Evolutionary conservation across 805 yeast species (phyloP).

Genomic region (Schwanniomyces sp.): DNA sequence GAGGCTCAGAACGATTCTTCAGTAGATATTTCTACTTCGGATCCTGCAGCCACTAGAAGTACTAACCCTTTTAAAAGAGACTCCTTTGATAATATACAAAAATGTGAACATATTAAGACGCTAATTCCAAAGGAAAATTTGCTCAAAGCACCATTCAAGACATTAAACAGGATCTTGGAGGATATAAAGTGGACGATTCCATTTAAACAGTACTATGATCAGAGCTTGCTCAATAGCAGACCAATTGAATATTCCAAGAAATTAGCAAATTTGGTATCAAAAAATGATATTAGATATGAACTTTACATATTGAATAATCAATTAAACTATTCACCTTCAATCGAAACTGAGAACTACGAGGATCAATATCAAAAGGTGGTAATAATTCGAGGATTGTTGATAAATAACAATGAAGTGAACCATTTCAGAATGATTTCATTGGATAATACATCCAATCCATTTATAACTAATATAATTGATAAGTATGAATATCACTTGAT

Average conservation of each 20-base stretch:
- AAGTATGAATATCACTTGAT: slow-evolving; percentile 38
- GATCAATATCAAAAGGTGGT: slow-evolving; percentile 17
- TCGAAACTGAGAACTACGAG: slow-evolving; percentile 16
- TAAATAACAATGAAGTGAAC: slow-evolving; percentile 13
- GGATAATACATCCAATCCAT: slow-evolving; percentile 19
- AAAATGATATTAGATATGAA: slow-evolving; percentile 11
- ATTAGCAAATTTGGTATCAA: slow-evolving; percentile 12
- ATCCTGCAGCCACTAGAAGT: not conserved
- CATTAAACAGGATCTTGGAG: slow-evolving; percentile 65
- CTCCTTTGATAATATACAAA: not conserved
- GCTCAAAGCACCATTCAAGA: slow-evolving; percentile 47
- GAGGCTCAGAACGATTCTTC: not conserved
- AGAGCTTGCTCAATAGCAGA: slow-evolving; percentile 24
- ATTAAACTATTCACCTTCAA: slow-evolving; percentile 31
- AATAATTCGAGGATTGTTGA: slow-evolving; percentile 33
- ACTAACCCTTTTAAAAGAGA: slow-evolving; percentile 2
- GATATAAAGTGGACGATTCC: slow-evolving; percentile 48
- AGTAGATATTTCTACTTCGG: not conserved
- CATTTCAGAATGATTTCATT: slow-evolving; percentile 34
- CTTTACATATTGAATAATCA: slow-evolving; percentile 36
- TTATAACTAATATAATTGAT: slow-evolving; percentile 15
- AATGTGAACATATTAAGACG: slow-evolving; percentile 6
- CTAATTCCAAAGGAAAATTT: slow-evolving; percentile 9
- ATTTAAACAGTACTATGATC: slow-evolving; percentile 7
- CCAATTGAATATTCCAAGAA: slow-evolving; percentile 39